Percentiles rank a stretch among this genome's conserved stretches.
These are phyloP conservation scores for Phytophthora aleatoria DNA, from an alignment of 352 stramenopile genomes.

Conservation along the genomic window DNA sequence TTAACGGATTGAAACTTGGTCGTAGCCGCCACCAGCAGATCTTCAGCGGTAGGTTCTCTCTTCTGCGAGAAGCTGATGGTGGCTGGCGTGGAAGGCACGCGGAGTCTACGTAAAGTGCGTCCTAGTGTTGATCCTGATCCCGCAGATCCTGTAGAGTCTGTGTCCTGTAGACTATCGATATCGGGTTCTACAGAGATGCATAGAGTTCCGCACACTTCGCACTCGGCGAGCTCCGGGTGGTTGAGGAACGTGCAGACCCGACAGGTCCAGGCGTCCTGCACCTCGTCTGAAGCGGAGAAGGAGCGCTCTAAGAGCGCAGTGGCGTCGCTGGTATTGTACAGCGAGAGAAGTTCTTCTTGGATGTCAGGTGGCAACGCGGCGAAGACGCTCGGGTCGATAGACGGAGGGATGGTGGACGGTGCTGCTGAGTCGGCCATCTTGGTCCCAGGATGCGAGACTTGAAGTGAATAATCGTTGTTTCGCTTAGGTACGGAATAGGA, in stretches of 20 bases:
- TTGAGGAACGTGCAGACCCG: constrained; percentile 84
- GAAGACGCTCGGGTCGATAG: constrained; percentile 59
- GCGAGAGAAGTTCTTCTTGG: constrained; percentile 49
- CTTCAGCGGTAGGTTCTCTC: constrained; percentile 64
- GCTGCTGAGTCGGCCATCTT: constrained; percentile 2
- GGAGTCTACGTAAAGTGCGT: constrained; percentile 50
- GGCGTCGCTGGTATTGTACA: not conserved
- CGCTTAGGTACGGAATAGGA: too few species aligned
- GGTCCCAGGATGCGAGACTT: not conserved
- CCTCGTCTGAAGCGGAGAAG: constrained; percentile 3
- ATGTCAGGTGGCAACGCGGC: constrained; percentile 58
- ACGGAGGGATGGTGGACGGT: not conserved
- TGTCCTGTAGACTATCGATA: not conserved
- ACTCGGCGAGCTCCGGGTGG: constrained; percentile 65
- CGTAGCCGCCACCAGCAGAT: constrained; percentile 59
- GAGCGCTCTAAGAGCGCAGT: not conserved
- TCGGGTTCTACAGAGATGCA: constrained; percentile 30
- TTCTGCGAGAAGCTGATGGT: constrained; percentile 59
- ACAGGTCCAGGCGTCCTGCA: constrained; percentile 52
- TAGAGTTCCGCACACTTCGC: constrained; percentile 73
- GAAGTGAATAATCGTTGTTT: constrained; percentile 7
- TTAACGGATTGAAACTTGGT: constrained; percentile 60
- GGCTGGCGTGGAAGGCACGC: constrained; percentile 46
- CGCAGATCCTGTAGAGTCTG: not conserved
- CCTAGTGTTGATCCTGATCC: constrained; percentile 26